Base-by-base conservation (phyloP, 805 yeast genomes). In the Lipomyces chichibuensis region DNA sequence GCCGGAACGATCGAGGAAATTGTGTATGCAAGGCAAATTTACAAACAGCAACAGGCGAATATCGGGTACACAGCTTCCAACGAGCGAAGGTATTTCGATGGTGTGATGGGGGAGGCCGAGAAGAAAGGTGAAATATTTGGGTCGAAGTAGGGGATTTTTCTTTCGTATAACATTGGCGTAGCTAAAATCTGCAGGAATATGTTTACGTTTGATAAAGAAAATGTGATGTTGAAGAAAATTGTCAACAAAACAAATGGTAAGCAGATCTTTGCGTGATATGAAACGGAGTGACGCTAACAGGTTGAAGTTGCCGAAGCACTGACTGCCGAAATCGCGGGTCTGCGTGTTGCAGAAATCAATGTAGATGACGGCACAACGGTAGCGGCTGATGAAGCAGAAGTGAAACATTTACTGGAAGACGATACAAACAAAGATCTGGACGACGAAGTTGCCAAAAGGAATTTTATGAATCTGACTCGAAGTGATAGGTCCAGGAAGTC, bases 1-100 rank as follows among this genome's bases (percentile, higher is more conserved):
- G 58, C 62, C 0, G 65, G 69, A 3, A 68, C 71, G 11, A 63
- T 68, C 37, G 71, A 68, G 43, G 71, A 68, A 46, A 65, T 61
- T 37, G 63, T 68, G 7, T 68, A 68, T 29, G 71, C 71, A 2
- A 55, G 69, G 6, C 71, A 68, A 59, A 62, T 68, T 9, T 68
- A 68, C 37, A 68, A 68, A 51, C 71, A 68, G 61, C 71, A 68
- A 43, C 68, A 68, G 37, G 71, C 71, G 23, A 68, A 62, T 53
- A 68, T 64, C 27, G 71, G 63, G 25, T 68, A 68, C 57, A 62
- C 53, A 8, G 71, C 69, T 9, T 59, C 66, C 29, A 29, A 37
- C 13, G 68, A 68, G 51, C 51, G 71, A 29, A 51, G 71, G 20
- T 68, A 65, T 62, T 68, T 68, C 60, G 60, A 62, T 32, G 71